Evolutionary conservation across 176 grass and related monocot genomes (phyloP).

Genomic region (Hyparrhenia diplandra): DNA sequence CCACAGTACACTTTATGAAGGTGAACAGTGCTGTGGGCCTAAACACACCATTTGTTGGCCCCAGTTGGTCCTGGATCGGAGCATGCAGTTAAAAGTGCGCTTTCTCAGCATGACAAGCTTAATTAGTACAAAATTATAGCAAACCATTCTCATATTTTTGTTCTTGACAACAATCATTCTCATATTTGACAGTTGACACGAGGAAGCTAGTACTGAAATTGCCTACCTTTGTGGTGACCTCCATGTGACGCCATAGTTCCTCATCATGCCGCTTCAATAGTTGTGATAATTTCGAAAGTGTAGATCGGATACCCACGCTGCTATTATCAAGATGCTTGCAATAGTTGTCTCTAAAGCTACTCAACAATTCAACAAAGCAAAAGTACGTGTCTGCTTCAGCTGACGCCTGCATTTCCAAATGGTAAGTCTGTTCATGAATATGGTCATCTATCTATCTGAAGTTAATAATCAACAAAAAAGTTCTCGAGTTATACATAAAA

Average conservation of each 20-base stretch:
- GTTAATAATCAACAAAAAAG: conserved; percentile 12
- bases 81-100: not conserved
- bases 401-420: conserved; percentile 29
- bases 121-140: not conserved
- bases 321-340: conserved; percentile 95
- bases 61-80: not conserved
- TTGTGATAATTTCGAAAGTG: conserved; percentile 67
- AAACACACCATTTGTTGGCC: not conserved
- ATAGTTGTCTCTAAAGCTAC: conserved; percentile 81
- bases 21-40: not conserved
- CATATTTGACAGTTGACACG: not conserved
- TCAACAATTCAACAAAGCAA: conserved; percentile 81
- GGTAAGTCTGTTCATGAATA: conserved; percentile 4
- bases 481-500: conserved; percentile 7
- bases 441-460: not conserved
- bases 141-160: too few relatives aligned
- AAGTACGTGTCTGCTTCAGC: conserved; percentile 87
- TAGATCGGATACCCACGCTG: conserved; percentile 68
- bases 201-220: conserved; percentile 3
- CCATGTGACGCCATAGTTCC: conserved; percentile 94
- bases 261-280: conserved; percentile 86
- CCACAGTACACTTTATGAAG: not conserved
- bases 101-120: not conserved
- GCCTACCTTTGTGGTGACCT: conserved; percentile 60
- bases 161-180: too few relatives aligned